A percentile compares a stretch with the other conserved stretches of the same genome.
Conservation (phyloP, 768 basidiomycete species). For the Stropharia rugosoannulata region DNA sequence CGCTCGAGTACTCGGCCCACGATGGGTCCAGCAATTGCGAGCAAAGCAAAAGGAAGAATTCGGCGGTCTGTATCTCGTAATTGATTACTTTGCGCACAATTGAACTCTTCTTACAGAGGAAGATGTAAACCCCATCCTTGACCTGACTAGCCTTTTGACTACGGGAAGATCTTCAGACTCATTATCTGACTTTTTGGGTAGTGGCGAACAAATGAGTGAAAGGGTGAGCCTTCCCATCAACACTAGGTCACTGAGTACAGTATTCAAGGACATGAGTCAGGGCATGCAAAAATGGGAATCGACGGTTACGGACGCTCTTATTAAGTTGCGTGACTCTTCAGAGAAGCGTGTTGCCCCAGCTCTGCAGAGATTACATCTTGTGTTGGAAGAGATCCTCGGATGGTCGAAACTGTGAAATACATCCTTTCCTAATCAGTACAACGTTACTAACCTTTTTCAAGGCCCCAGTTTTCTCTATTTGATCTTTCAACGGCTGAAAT, state of each 20-base stretch:
- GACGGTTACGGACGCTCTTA: slow-evolving; percentile 65
- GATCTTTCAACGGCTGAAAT: slow-evolving; percentile 52
- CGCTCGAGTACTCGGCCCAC: slow-evolving; percentile 69
- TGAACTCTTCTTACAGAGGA: slow-evolving; percentile 35
- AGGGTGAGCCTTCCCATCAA: slow-evolving; percentile 46
- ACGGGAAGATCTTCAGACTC: slow-evolving; percentile 74
- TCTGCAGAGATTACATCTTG: slow-evolving; percentile 71
- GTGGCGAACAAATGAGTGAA: slow-evolving; percentile 80
- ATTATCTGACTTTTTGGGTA: slow-evolving; percentile 72
- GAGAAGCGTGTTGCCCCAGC: slow-evolving; percentile 72
- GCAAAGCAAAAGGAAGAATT: slow-evolving; percentile 63
- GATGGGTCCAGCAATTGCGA: slow-evolving; percentile 70
- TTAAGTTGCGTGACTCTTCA: slow-evolving; percentile 71
- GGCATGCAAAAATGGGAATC: slow-evolving; percentile 83
- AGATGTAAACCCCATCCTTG: slow-evolving; percentile 62
- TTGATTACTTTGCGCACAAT: neutral
- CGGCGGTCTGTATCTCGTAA: slow-evolving; percentile 46
- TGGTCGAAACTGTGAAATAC: slow-evolving; percentile 68
- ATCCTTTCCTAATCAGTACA: neutral
- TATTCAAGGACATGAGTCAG: slow-evolving; percentile 41
- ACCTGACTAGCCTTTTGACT: slow-evolving; percentile 67
- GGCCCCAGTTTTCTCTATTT: slow-evolving; percentile 58
- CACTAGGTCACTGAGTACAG: slow-evolving; percentile 12
- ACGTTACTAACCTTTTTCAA: slow-evolving; percentile 25
- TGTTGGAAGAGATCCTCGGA: slow-evolving; percentile 76